Evolutionary conservation across 257 asterid genomes (phyloP), one percentile per base, ranked within the genome.

Genomic region (Rhazya stricta): DNA sequence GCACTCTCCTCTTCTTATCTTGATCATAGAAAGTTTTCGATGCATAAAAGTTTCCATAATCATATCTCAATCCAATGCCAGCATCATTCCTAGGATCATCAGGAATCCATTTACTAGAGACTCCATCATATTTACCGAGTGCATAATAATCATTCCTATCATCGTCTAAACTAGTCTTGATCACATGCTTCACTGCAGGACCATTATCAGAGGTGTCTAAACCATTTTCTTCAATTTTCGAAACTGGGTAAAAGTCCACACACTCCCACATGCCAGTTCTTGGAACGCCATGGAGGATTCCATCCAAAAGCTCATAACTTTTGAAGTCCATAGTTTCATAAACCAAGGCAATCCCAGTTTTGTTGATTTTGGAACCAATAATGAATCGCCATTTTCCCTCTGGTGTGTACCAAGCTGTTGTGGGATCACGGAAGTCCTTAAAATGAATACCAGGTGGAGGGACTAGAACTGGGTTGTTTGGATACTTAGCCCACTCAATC

Each of bases 201-300:
- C 94, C 92, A n/a, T 79, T 76, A 0, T 57, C 85, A 0, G 97
- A 91, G 0, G 94, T 91, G 76, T 91, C 97, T 0, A 93, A 77
- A 62, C 98, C 98, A 9, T 86, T 81, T 21, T 85, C 86, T 11
- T 6, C 67, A 0, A 76, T 42, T 43, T 71, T 83, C 0, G 98
- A 93, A 39, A 93, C 89, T 0, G 94, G 97, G 81, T 85, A 93
- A 41, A 93, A 91, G 29, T 93, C 98, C 0, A 93, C 90, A 7
- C 97, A 93, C 65, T 93, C 98, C 98, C 97, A 93, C 98, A 89
- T 89, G 8, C 97, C 96, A 36, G 98, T 93, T 16, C 88, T 89
- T 25, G 83, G 77, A 15, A 91, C 97, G 0, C 83, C 89, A 45
- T 88, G 90, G 18, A 93, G 84, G 34, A 77, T 74, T 15, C 85